phyloP scores from a whole-genome alignment of 768 basidiomycete species.

The Roridomyces roridus region DNA sequence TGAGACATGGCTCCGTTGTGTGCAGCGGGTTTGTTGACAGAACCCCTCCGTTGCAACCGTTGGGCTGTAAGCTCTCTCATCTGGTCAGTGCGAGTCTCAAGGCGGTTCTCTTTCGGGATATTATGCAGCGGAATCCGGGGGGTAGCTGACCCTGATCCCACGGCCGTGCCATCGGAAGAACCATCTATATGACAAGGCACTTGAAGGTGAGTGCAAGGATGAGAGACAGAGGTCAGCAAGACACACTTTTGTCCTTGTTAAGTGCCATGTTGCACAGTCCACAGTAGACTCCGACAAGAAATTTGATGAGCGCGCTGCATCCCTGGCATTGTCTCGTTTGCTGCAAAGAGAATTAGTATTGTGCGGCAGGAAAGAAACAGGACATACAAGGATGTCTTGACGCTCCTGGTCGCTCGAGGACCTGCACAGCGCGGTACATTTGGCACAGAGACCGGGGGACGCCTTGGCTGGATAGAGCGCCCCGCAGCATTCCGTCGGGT shows the following conservation, averaged over 20 bases:
- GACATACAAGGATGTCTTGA: neutral
- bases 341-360: neutral
- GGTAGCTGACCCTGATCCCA: neutral
- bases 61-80: too few relatives aligned
- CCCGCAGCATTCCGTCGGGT: neutral
- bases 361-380: too few relatives aligned
- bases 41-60: too few relatives aligned
- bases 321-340: neutral
- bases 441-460: neutral
- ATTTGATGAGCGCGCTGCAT: neutral
- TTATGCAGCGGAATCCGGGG: neutral
- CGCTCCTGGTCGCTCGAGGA: neutral
- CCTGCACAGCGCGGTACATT: neutral
- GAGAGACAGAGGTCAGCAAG: neutral
- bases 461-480: neutral
- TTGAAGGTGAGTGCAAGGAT: too few relatives aligned
- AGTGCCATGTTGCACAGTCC: neutral
- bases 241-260: neutral
- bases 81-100: neutral
- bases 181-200: too few relatives aligned
- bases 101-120: neutral
- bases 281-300: neutral
- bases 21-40: too few relatives aligned
- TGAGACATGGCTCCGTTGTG: too few relatives aligned
- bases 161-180: too few relatives aligned